Evolutionary conservation across 352 stramenopile genomes (phyloP).

Genomic region (Vaucheria bursata): DNA sequence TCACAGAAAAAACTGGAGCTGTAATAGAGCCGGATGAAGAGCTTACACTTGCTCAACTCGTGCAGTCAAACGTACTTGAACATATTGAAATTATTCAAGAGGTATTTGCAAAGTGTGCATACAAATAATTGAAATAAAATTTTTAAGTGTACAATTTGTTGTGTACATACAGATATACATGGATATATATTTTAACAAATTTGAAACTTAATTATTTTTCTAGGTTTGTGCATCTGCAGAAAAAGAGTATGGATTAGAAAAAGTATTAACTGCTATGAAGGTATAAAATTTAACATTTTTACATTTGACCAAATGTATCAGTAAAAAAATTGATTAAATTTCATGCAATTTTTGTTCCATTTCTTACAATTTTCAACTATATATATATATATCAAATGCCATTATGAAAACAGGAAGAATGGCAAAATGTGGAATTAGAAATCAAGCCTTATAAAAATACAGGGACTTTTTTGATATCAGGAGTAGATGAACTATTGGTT

Average conservation of each 20-base stretch:
- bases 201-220: neutral
- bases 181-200: too few relatives aligned
- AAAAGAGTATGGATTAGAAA: constrained; percentile 88
- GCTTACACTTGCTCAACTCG: constrained; percentile 78
- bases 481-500: constrained; percentile 71
- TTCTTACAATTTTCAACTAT: too few relatives aligned
- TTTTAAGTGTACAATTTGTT: neutral
- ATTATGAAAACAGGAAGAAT: constrained; percentile 74
- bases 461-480: constrained; percentile 68
- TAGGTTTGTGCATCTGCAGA: constrained; percentile 72
- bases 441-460: constrained; percentile 81
- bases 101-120: constrained; percentile 11
- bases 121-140: neutral
- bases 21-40: constrained; percentile 76
- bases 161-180: neutral
- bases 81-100: constrained; percentile 77
- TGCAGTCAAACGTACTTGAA: constrained; percentile 72
- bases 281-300: too few relatives aligned
- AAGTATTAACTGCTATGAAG: constrained; percentile 81
- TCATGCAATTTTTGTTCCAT: too few relatives aligned
- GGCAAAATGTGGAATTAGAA: constrained; percentile 82
- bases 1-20: constrained; percentile 75
- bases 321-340: too few relatives aligned
- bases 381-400: too few relatives aligned
- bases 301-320: too few relatives aligned